Evolutionary conservation across 495 filamentous ascomycete species (phyloP).

Genomic region (Penicillium longicatenatum): DNA sequence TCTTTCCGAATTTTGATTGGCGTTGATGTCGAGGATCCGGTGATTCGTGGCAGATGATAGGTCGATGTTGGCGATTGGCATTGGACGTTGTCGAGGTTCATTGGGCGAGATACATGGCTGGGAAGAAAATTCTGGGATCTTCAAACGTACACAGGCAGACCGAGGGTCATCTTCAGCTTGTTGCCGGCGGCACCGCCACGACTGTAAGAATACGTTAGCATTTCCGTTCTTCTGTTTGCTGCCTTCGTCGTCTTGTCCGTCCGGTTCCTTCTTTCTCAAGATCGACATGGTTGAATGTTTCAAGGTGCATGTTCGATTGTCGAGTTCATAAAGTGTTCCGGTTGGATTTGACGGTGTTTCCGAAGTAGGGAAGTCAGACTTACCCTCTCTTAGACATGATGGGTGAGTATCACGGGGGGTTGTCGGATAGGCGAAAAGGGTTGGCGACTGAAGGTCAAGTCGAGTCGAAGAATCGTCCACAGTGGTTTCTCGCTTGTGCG

Average conservation of each 20-base stretch:
- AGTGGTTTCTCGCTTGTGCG: slow-evolving; percentile 52
- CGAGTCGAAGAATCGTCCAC: slow-evolving; percentile 29
- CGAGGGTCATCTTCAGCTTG: slow-evolving; percentile 99
- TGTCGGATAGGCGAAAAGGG: slow-evolving; percentile 44
- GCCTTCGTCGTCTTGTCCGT: slow-evolving; percentile 8
- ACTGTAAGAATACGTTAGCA: slow-evolving; percentile 45
- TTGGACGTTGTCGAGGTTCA: slow-evolving; percentile 21
- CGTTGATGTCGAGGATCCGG: slow-evolving; percentile 1
- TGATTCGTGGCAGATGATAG: neutral
- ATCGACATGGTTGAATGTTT: slow-evolving; percentile 22
- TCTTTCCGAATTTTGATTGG: slow-evolving; percentile 8
- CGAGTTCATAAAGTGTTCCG: slow-evolving; percentile 12
- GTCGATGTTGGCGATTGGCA: slow-evolving; percentile 10
- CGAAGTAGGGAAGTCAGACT: slow-evolving; percentile 29
- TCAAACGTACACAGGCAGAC: slow-evolving; percentile 93
- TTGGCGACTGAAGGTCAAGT: slow-evolving; percentile 42
- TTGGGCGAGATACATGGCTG: slow-evolving; percentile 18
- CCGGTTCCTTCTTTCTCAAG: slow-evolving; percentile 15
- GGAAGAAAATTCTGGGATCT: slow-evolving; percentile 19
- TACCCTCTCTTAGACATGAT: slow-evolving; percentile 62
- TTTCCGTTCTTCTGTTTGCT: slow-evolving; percentile 10
- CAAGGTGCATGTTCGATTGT: slow-evolving; percentile 18
- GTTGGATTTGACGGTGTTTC: slow-evolving; percentile 14
- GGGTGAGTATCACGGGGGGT: slow-evolving; percentile 48
- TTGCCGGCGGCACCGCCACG: slow-evolving; percentile 94